Conservation (phyloP, 2,329 filamentous ascomycete species). For the Ascochyta lentis region DNA sequence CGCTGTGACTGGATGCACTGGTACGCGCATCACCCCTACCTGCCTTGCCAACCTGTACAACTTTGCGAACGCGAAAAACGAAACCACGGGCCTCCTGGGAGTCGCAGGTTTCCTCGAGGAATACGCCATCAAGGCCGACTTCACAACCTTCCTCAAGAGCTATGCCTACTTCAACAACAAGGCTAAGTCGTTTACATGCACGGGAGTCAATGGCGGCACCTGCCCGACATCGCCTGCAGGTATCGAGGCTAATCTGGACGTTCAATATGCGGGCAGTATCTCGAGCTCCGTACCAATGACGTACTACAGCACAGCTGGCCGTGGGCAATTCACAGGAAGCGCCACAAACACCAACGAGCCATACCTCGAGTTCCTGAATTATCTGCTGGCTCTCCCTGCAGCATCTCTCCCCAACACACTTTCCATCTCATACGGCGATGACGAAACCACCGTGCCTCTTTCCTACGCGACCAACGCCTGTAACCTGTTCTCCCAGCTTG, state of each 20-base stretch:
- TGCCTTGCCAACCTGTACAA: constrained; percentile 33
- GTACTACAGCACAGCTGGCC: constrained; percentile 71
- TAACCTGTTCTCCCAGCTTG: constrained; percentile 66
- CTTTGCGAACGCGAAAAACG: constrained; percentile 22
- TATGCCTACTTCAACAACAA: constrained; percentile 27
- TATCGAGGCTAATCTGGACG: constrained; percentile 28
- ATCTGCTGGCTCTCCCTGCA: constrained; percentile 60
- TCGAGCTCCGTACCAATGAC: constrained; percentile 30
- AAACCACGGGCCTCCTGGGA: constrained; percentile 23
- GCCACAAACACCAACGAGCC: constrained; percentile 66
- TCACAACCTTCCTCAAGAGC: constrained; percentile 28
- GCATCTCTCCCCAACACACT: constrained; percentile 65
- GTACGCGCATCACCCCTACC: constrained; percentile 26
- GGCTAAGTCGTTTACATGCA: constrained; percentile 23
- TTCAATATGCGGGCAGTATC: constrained; percentile 28
- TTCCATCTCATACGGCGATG: constrained; percentile 70
- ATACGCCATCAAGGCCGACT: constrained; percentile 30
- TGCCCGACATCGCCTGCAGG: constrained; percentile 24
- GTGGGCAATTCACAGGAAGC: constrained; percentile 53
- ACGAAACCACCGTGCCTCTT: constrained; percentile 66
- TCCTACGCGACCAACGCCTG: constrained; percentile 67
- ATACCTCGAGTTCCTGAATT: constrained; percentile 66
- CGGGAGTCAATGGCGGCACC: constrained; percentile 24
- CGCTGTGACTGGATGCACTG: constrained; percentile 23
- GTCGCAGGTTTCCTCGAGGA: constrained; percentile 34